Base-by-base conservation (phyloP, 371 early-diverging fungal genomes). In the Funneliformis caledonium region DNA sequence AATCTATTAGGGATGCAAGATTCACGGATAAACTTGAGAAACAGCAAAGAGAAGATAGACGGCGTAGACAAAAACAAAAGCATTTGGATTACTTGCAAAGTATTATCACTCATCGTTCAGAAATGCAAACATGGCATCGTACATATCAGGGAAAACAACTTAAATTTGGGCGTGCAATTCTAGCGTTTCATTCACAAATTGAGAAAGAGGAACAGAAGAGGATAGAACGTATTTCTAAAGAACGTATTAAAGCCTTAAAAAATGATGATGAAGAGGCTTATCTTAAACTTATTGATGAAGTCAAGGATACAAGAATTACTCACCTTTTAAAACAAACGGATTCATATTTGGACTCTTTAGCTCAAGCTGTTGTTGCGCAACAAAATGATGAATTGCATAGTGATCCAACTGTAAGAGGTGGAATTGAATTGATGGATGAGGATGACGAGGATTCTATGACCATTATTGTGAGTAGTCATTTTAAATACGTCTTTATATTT, bases 201-300 rank as follows among this genome's bases (percentile, higher is more conserved):
- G 96, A 96, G 81, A 95, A 95, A 84, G 97, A 97, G 82, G 98
- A 97, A 83, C 94, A 94, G 84, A 91, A 93, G 85, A 91, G 96
- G 74, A 83, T 89, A 19, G 94, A 95, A 84, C 91, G 93, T 50
- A 79, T 94, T 14, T 91, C 94, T 7, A 95, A 94, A 86, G 97
- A 98, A 84, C 97, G 98, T 94, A 87, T 98, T 68, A 89, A 93
- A 81, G 97, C 97, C n/a, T 88, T 98, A 80, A 93, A 94, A 83
- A 89, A 92, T 76, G 95, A 96, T 88, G 96, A 98, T 87, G 99
- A 98, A 86, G 97, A 95, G 78, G 97, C 96, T 1, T 98, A 98
- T 85, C 85, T 97, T 83, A 93, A 95, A 83, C 91, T 98, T 69
- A 90, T 98, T 78, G 97, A 97, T 84, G 88, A 96, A 86, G 93